Evolutionary conservation across 208 protist species (phyloP).

Genomic region (Phytomonas francai): DNA sequence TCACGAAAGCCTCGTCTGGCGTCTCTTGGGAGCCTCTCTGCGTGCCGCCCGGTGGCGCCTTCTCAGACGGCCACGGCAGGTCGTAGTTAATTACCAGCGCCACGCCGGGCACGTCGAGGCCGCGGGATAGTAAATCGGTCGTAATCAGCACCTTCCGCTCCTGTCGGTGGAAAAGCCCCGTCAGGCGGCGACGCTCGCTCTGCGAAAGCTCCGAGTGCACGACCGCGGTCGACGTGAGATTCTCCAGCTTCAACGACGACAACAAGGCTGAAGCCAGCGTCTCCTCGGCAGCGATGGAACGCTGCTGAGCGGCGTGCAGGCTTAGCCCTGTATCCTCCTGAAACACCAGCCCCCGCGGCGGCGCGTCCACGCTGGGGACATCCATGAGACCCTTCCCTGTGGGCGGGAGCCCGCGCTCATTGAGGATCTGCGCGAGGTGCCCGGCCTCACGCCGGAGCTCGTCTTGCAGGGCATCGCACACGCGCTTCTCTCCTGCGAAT

Average conservation of each 20-base stretch:
- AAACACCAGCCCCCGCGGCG: too few relatives aligned
- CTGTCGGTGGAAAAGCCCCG: constrained; percentile 91
- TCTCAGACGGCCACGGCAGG: constrained; percentile 54
- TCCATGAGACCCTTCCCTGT: too few relatives aligned
- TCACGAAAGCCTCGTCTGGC: constrained; percentile 34
- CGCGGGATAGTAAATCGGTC: constrained; percentile 94
- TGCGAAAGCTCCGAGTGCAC: constrained; percentile 80
- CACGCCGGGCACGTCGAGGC: constrained; percentile 94
- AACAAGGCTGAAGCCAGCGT: constrained; percentile 4
- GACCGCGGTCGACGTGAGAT: constrained; percentile 55
- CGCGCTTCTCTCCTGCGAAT: constrained; percentile 68
- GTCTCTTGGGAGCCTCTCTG: not conserved
- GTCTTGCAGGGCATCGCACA: constrained; percentile 63
- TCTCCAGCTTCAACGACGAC: constrained; percentile 15
- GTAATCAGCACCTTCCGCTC: constrained; percentile 95
- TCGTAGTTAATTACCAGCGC: constrained; percentile 98
- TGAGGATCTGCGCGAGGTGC: constrained; percentile 29
- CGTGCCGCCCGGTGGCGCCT: not conserved
- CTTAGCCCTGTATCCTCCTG: too few relatives aligned
- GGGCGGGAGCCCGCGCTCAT: constrained; percentile 35
- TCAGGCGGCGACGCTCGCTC: constrained; percentile 90
- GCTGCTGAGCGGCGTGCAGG: too few relatives aligned
- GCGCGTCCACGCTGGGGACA: too few relatives aligned
- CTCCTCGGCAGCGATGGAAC: not conserved
- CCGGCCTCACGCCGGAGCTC: constrained; percentile 50